Evolutionary conservation across 2,329 filamentous ascomycete species (phyloP), one percentile per base, ranked within the genome.

Genomic region (Diaporthe citrichinensis): DNA sequence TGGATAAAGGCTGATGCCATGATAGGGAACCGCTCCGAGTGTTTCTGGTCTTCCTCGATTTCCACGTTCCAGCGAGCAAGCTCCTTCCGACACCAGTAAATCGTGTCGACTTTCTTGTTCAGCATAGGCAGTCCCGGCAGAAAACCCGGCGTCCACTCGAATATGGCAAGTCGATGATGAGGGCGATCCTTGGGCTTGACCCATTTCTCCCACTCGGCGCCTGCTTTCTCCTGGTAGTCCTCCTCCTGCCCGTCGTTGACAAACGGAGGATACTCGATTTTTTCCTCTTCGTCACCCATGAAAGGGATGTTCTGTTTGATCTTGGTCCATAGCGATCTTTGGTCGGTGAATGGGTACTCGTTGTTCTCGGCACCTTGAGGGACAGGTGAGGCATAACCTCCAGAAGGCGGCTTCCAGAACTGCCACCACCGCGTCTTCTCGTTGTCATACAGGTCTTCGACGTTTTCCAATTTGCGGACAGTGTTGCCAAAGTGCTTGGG

Each of bases 1-100:
- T 99, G 97, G 77, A 99, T 95, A 80, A 99, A 99, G 0, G 97
- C 97, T 0, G 96, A 98, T 80, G 94, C 98, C 95, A 98, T 97
- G 62, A 96, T 86, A 0, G 96, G 96, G 77, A 95, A 98, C 6
- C 93, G 92, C 78, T 98, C 96, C 0, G 94, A 93, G 67, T 97
- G 89, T 72, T 93, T 90, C 82, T 99, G 97, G 78, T 98, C 97
- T 59, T 93, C 87, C 79, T 98, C 96, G 72, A 99, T 98, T 82
- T 98, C 96, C 71, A 96, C 81, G 79, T 98, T 99, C 25, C 98
- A 87, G 20, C 94, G 91, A 25, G 97, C 96, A 39, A 99, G 84
- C 83, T 98, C 94, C 78, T 92, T 91, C 4, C 97, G 94, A 79
- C 95, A 97, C 87, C 96, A 94, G 81, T 97, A 95, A 78, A 99